phyloP scores from a whole-genome alignment of 2,329 filamentous ascomycete genomes.

The Xylaria sp. region DNA sequence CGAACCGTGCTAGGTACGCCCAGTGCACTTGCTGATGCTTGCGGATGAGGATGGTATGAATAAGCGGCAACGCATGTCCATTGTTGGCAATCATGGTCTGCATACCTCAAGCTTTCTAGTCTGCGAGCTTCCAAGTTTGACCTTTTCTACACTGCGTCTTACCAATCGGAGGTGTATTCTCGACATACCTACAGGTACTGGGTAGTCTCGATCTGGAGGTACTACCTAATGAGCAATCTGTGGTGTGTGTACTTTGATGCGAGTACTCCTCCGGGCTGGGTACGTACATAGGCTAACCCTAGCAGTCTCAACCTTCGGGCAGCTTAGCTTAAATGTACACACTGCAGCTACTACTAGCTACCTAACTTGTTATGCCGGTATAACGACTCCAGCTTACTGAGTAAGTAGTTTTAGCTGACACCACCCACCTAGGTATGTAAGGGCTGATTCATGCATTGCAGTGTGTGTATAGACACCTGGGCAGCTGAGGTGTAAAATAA shows the following conservation, averaged over 20 bases:
- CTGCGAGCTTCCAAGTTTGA: background rate
- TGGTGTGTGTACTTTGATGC: background rate
- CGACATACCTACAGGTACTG: background rate
- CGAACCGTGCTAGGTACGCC: background rate
- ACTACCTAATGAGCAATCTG: too few relatives aligned
- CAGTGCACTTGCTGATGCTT: background rate
- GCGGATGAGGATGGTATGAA: constrained; percentile 12
- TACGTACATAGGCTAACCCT: background rate
- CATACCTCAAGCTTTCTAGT: background rate
- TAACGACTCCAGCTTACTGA: background rate
- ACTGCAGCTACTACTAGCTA: background rate
- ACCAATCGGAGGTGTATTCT: too few relatives aligned
- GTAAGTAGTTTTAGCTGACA: background rate
- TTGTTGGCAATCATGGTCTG: background rate
- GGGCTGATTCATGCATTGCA: constrained; percentile 1
- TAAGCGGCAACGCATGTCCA: constrained; percentile 10
- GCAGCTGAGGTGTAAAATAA: background rate
- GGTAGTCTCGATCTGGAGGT: too few relatives aligned
- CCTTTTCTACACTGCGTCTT: background rate
- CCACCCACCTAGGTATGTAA: background rate
- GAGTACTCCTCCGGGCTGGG: background rate
- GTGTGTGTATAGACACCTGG: background rate
- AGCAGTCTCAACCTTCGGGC: background rate
- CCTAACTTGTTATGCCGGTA: too few relatives aligned
- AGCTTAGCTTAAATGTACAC: background rate